A percentile compares a stretch with the other conserved stretches of the same genome.
These are phyloP conservation scores for Albizia julibrissin DNA, from an alignment of 306 rosid genomes.

Conservation along the genomic window DNA sequence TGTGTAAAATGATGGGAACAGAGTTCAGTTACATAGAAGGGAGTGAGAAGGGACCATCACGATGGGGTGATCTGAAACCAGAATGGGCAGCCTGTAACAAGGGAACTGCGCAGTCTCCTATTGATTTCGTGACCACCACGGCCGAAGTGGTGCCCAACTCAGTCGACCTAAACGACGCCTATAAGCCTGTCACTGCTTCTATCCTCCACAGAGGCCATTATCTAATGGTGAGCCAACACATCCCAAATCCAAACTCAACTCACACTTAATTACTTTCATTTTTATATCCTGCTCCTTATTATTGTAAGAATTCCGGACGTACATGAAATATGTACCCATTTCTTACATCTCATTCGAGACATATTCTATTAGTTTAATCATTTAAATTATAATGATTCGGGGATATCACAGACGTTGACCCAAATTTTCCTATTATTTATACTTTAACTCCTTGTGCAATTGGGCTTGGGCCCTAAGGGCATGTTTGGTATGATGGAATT, in stretches of 20 bases:
- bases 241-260: background rate
- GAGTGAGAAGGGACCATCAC: slow-evolving; percentile 50
- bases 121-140: slow-evolving; percentile 43
- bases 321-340: no score
- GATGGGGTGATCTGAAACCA: slow-evolving; percentile 57
- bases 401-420: no score
- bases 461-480: no score
- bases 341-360: no score
- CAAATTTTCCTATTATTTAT: no score
- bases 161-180: slow-evolving; percentile 33
- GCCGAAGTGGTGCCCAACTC: slow-evolving; percentile 34
- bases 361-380: no score
- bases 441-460: no score
- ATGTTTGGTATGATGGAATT: no score
- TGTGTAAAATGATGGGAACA: background rate
- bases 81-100: slow-evolving; percentile 56
- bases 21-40: slow-evolving; percentile 47
- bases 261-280: background rate
- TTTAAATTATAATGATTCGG: no score
- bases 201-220: slow-evolving; percentile 57
- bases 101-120: slow-evolving; percentile 66
- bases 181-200: slow-evolving; percentile 48
- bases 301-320: no score
- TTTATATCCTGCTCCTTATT: no score
- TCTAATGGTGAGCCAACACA: slow-evolving; percentile 36